Conservation (phyloP, 2,329 filamentous ascomycete genomes). For the Pseudopithomyces maydicus region DNA sequence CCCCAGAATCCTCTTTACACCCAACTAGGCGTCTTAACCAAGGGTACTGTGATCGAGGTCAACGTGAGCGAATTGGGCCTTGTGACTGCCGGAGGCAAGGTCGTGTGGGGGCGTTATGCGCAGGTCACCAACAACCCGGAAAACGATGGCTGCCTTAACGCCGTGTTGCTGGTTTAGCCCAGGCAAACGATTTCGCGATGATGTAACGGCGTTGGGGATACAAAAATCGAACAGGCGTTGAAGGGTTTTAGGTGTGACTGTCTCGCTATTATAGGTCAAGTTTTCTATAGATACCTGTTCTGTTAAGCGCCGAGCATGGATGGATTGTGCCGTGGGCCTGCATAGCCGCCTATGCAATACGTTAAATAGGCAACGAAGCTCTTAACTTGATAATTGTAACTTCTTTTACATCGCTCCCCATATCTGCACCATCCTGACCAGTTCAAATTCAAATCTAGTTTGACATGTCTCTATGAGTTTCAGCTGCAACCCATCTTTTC, state of each 20-base stretch:
- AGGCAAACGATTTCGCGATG: slow-evolving; percentile 1
- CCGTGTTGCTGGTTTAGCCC: slow-evolving; percentile 39
- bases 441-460: too few relatives aligned
- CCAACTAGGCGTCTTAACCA: slow-evolving; percentile 70
- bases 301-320: too few relatives aligned
- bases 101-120: slow-evolving; percentile 44
- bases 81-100: slow-evolving; percentile 88
- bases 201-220: not conserved
- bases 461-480: too few relatives aligned
- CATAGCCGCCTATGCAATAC: too few relatives aligned
- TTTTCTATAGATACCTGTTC: too few relatives aligned
- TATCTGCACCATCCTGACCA: too few relatives aligned
- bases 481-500: too few relatives aligned
- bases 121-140: slow-evolving; percentile 46
- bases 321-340: too few relatives aligned
- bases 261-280: too few relatives aligned
- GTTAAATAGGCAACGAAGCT: too few relatives aligned
- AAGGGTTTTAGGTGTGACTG: not conserved
- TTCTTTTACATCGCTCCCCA: too few relatives aligned
- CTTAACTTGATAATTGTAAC: too few relatives aligned
- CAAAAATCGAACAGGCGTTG: slow-evolving; percentile 8
- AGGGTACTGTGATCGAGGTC: slow-evolving; percentile 72
- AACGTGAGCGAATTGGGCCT: slow-evolving; percentile 92
- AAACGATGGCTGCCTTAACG: slow-evolving; percentile 47
- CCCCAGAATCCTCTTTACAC: slow-evolving; percentile 89